These are phyloP conservation scores for Nakazawaea ambrosiae DNA, from an alignment of 805 yeast species.

Conservation along the genomic window DNA sequence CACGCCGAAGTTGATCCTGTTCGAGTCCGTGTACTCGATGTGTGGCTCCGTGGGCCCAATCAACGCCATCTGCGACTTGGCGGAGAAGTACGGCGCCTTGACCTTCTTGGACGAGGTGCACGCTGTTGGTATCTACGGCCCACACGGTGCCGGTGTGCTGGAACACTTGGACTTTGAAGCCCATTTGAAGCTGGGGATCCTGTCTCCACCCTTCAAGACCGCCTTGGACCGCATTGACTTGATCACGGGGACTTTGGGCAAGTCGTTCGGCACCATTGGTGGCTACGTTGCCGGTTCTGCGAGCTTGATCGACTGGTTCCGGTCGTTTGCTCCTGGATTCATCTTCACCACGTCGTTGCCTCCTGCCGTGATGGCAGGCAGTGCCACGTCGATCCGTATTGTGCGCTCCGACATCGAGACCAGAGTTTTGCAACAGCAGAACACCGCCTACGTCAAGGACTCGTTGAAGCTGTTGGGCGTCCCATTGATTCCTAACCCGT, in stretches of 20 bases:
- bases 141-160: constrained; percentile 99
- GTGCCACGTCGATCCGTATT: constrained; percentile 77
- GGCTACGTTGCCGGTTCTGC: constrained; percentile 93
- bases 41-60: constrained; percentile 97
- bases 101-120: constrained; percentile 98
- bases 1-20: constrained; percentile 93
- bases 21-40: constrained; percentile 97
- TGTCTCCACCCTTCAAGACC: constrained; percentile 44
- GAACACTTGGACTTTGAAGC: constrained; percentile 89
- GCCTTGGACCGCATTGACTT: constrained; percentile 89
- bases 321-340: constrained; percentile 96
- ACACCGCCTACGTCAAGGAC: constrained; percentile 79
- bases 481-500: constrained; percentile 96
- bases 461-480: constrained; percentile 65
- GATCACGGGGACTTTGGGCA: constrained; percentile 96
- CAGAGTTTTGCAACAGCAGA: constrained; percentile 77
- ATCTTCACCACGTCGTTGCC: constrained; percentile 96
- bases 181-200: constrained; percentile 63
- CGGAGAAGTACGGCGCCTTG: constrained; percentile 95
- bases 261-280: constrained; percentile 95
- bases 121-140: constrained; percentile 98
- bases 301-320: constrained; percentile 84
- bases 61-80: constrained; percentile 86
- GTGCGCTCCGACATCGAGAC: constrained; percentile 72
- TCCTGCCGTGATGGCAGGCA: constrained; percentile 97